Conservation (phyloP, 441 rosid genomes). For the Jatropha multifida region DNA sequence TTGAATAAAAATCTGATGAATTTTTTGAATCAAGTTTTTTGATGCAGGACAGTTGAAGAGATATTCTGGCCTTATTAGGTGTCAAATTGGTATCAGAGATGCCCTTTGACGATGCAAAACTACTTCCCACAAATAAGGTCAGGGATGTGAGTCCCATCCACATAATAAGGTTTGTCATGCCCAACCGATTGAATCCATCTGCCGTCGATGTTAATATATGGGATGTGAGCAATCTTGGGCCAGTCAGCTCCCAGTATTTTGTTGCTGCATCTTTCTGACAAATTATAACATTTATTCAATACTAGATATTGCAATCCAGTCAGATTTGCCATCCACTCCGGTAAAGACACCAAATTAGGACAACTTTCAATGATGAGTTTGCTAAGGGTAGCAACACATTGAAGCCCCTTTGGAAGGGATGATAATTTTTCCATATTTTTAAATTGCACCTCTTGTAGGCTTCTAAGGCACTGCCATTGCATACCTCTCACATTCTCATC, state of each 20-base stretch:
- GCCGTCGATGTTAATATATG: not conserved
- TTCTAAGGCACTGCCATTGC: conserved; percentile 8
- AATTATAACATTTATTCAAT: not conserved
- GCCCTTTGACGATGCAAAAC: too few species aligned
- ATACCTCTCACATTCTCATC: too few species aligned
- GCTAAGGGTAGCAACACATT: conserved; percentile 4
- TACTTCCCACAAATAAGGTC: too few species aligned
- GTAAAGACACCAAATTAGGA: not conserved
- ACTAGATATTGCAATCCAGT: not conserved
- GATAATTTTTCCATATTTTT: not conserved
- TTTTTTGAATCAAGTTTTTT: not conserved
- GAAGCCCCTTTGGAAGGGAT: conserved; percentile 21
- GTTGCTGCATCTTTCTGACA: conserved; percentile 14
- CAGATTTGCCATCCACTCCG: conserved; percentile 18
- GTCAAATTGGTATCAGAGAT: too few species aligned
- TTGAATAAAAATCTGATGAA: not conserved
- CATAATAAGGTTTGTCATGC: not conserved
- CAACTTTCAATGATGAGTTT: not conserved
- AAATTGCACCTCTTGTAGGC: not conserved
- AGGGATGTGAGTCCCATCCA: too few species aligned
- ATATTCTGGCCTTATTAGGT: too few species aligned
- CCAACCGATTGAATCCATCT: not conserved
- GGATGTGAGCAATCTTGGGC: conserved; percentile 25
- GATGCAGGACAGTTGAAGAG: too few species aligned
- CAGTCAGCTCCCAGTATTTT: not conserved